These are phyloP conservation scores for Glycine tomentella DNA, from an alignment of 306 rosid species.

Conservation along the genomic window DNA sequence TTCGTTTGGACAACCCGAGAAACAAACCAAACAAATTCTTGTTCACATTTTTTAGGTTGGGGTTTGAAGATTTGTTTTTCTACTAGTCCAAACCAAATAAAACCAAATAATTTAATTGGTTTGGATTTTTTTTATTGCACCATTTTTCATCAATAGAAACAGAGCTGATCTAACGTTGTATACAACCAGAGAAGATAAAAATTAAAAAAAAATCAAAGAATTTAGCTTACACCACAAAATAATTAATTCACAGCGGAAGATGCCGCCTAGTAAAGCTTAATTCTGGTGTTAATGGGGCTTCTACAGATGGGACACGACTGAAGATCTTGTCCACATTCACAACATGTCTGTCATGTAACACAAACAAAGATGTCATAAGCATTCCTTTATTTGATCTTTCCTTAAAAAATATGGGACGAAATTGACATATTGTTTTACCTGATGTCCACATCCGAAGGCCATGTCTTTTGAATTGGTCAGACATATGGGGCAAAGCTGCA, in stretches of 20 bases:
- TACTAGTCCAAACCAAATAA: not conserved
- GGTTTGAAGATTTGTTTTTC: not conserved
- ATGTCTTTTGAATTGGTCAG: conserved; percentile 78
- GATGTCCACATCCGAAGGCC: conserved; percentile 99
- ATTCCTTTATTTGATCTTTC: not conserved
- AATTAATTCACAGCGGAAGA: conserved; percentile 2
- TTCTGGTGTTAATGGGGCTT: conserved; percentile 70
- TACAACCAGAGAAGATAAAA: conserved; percentile 8
- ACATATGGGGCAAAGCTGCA: conserved; percentile 93
- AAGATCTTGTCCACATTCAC: conserved; percentile 81
- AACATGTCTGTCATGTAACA: conserved; percentile 76
- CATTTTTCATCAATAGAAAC: conserved; percentile 21
- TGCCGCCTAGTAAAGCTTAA: conserved; percentile 72
- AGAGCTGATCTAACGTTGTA: conserved; percentile 16
- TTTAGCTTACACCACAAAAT: not conserved
- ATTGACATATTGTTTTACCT: conserved; percentile 58
- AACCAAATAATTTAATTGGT: conserved; percentile 5
- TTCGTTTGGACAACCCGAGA: not conserved
- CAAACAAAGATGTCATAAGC: conserved; percentile 24
- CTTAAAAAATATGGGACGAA: not conserved
- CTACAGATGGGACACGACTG: conserved; percentile 91
- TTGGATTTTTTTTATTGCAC: not conserved
- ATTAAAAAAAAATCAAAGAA: conserved; percentile 54
- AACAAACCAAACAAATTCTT: not conserved
- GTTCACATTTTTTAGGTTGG: not conserved